Base-by-base conservation (phyloP, 2,329 filamentous ascomycete species). In the Aureobasidium subglaciale region DNA sequence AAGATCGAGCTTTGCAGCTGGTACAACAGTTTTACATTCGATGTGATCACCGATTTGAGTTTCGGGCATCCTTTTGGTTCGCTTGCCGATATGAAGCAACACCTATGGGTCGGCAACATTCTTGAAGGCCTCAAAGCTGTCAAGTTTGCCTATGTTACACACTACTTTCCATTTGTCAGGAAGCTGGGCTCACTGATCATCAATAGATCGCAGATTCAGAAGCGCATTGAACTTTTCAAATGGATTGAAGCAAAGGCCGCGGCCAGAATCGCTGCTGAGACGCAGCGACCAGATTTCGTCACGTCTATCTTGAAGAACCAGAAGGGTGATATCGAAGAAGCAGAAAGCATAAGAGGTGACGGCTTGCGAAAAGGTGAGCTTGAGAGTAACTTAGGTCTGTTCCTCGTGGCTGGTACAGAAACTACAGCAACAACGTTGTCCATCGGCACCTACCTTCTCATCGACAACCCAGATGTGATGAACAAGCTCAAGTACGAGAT, bases 381-480 rank as follows among this genome's bases (percentile, higher is more conserved):
- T 18, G 38, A 42, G 6, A 34, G 25, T 4, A 54, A 54, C n/a
- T 6, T 54, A 20, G 29, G 20, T 29, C 6, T 54, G 4, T 54
- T 54, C 38, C 40, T 54, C 15, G 37, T 35, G 13, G 77, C 75
- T 5, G 77, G 78, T 4, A 75, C 73, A 3, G 78, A 80, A 61
- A 81, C 78, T 5, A 78, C 76, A 1, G 74, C 77, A 0, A 78
- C 75, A 0, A 64, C 75, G 2, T 66, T 79, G 15, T 69, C 59
- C 63, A 74, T 60, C 61, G 67, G 58, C 13, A 66, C 67, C 9
- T 79, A 70, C 57, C 63, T 74, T 4, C 64, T 79, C 8, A 62
- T 75, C 2, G 67, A 64, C 4, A 65, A 75, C 55, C 70, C 69
- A 0, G 60, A 67, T 1, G 64, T 67, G 0, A 60, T 76, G 46